Conservation (phyloP, 169 alveolate species). For the Ichthyophthirius multifiliis region DNA sequence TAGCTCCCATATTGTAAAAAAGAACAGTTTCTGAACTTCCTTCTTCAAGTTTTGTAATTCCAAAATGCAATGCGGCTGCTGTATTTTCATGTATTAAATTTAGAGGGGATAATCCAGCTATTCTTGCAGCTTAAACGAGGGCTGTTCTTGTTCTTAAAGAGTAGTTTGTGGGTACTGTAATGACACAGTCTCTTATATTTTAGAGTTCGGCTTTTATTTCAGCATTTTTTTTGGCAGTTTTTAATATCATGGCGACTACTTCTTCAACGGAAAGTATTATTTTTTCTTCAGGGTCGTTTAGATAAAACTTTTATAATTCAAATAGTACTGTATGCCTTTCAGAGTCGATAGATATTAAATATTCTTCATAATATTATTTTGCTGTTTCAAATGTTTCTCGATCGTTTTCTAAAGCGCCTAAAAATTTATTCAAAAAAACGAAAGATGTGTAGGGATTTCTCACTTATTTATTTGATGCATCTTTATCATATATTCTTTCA, state of each 20-base stretch:
- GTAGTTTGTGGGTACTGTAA: slow-evolving; percentile 61
- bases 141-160: slow-evolving; percentile 32
- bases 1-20: slow-evolving; percentile 73
- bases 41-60: slow-evolving; percentile 41
- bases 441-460: slow-evolving; percentile 58
- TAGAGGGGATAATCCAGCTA: slow-evolving; percentile 52
- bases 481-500: slow-evolving; percentile 61
- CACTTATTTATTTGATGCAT: slow-evolving; percentile 55
- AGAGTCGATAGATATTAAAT: slow-evolving; percentile 24
- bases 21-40: slow-evolving; percentile 39
- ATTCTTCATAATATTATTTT: slow-evolving; percentile 29
- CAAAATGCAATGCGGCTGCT: slow-evolving; percentile 69
- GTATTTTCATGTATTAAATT: slow-evolving; percentile 53
- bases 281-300: slow-evolving; percentile 48
- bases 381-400: slow-evolving; percentile 16
- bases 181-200: slow-evolving; percentile 50
- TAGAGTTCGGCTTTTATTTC: slow-evolving; percentile 53
- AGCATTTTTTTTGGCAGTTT: slow-evolving; percentile 47
- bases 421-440: slow-evolving; percentile 41
- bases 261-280: slow-evolving; percentile 54
- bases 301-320: slow-evolving; percentile 38
- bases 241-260: slow-evolving; percentile 60
- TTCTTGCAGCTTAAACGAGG: slow-evolving; percentile 52
- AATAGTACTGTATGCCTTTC: slow-evolving; percentile 66
- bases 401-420: slow-evolving; percentile 57